Percentiles rank a stretch among this genome's conserved stretches.
These are phyloP conservation scores for Pichia cephalocereana DNA, from an alignment of 805 yeast genomes.

Conservation along the genomic window DNA sequence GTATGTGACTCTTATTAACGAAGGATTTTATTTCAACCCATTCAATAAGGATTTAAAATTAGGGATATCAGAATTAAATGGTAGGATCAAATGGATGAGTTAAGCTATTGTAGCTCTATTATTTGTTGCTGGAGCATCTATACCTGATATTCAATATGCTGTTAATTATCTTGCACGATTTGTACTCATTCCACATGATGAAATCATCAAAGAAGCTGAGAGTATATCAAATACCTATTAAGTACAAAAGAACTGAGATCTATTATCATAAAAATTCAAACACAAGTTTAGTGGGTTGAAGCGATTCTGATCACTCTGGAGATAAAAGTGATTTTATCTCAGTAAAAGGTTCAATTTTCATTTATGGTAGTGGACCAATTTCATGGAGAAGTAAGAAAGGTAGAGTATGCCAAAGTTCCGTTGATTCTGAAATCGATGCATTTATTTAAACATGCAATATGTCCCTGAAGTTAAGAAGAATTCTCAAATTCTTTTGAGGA, in stretches of 20 bases:
- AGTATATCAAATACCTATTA: not conserved
- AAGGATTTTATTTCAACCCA: not conserved
- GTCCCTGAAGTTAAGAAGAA: not conserved
- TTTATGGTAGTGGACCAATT: not conserved
- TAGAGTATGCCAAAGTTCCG: not conserved
- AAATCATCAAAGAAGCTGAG: not conserved
- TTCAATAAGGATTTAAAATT: not conserved
- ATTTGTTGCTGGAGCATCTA: no score
- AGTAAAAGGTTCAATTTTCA: not conserved
- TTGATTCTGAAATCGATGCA: not conserved
- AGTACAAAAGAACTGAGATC: not conserved
- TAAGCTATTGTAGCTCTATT: not conserved
- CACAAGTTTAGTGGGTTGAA: not conserved
- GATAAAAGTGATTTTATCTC: not conserved
- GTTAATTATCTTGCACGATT: not conserved
- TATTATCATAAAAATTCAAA: not conserved
- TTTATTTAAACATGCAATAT: not conserved
- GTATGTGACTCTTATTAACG: not conserved
- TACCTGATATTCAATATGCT: not conserved
- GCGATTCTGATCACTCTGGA: not conserved
- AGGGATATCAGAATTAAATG: not conserved
- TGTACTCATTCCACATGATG: not conserved
- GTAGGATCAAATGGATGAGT: not conserved
- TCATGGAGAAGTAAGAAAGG: not conserved
- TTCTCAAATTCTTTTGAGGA: not conserved